Percentiles rank a stretch among this genome's conserved stretches.
phyloP scores from a whole-genome alignment of 441 rosid genomes.

The Mallotus japonicus region DNA sequence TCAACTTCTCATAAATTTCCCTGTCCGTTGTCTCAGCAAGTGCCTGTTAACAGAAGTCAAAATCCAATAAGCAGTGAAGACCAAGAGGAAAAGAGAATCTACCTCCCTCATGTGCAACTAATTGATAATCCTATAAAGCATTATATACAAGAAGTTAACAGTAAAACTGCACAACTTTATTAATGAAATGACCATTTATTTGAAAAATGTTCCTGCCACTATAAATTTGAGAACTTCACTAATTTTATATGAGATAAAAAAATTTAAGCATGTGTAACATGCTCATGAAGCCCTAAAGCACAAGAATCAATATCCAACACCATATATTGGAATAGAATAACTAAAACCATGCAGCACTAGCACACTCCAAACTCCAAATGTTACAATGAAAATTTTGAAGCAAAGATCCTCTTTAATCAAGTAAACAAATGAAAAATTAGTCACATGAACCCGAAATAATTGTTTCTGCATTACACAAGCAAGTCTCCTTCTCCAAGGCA shows the following conservation, averaged over 20 bases:
- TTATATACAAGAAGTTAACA: neutral
- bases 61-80: constrained; percentile 13
- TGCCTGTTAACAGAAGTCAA: constrained; percentile 48
- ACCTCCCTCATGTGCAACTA: neutral
- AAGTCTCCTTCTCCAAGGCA: neutral
- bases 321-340: neutral
- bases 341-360: neutral
- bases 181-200: too few relatives aligned
- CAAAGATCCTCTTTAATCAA: neutral
- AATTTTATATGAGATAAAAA: too few relatives aligned
- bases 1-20: constrained; percentile 73
- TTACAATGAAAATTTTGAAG: neutral
- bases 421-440: neutral
- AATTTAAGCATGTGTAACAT: too few relatives aligned
- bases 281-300: neutral
- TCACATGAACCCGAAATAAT: neutral
- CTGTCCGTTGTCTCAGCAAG: constrained; percentile 70
- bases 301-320: neutral
- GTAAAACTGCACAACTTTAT: too few relatives aligned
- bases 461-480: neutral
- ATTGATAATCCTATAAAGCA: neutral
- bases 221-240: too few relatives aligned
- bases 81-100: neutral
- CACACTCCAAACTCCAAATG: neutral
- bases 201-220: too few relatives aligned